Evolutionary conservation across 306 rosid genomes (phyloP), one percentile per base, ranked within the genome.

Genomic region (Malus asiatica): DNA sequence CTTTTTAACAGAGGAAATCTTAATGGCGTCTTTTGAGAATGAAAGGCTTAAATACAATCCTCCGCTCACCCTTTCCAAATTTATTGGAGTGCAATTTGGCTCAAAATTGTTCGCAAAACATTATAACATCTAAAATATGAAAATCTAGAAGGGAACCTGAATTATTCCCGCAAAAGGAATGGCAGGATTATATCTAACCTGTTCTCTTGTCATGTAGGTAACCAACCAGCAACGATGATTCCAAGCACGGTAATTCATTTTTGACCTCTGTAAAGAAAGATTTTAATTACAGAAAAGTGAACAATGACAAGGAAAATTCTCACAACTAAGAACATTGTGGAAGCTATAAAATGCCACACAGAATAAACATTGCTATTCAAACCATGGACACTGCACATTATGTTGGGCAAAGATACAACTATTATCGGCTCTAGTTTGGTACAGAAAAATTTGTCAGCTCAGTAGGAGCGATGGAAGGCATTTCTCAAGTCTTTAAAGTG

Each of bases 231-330:
- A 79, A 8, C 97, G 87, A 73, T 95, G 92, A 79, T 86, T 92
- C 97, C 97, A 95, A 78, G 97, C 98, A 76, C 97, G 96, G 76
- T 92, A 90, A 81, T 95, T 95, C 97, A 92, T 95, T 87, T 92
- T 95, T 66, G 87, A 90, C 77, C 88, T 87, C 98, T 95, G 86
- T 57, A 81, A 77, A 79, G 70, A 70, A 75, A 73, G 51, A 79
- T 78, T 74, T 23, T 40, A 73, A 66, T 66, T 60, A 70, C 48
- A 68, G 33, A 33, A 42, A 81, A 67, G 68, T 23, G 16, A 74
- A 35, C 67, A 4, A n/a, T 13, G 20, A 12, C 35, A 35, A 57
- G 22, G 52, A 35, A 33, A 57, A 15, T 59, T 73, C 10, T 59
- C 55, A 55, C 20, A 71, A 19, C 45, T 13, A 32, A 71, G 5